phyloP scores from a whole-genome alignment of 2,329 filamentous ascomycete species.

The Colletotrichum cuscutae region DNA sequence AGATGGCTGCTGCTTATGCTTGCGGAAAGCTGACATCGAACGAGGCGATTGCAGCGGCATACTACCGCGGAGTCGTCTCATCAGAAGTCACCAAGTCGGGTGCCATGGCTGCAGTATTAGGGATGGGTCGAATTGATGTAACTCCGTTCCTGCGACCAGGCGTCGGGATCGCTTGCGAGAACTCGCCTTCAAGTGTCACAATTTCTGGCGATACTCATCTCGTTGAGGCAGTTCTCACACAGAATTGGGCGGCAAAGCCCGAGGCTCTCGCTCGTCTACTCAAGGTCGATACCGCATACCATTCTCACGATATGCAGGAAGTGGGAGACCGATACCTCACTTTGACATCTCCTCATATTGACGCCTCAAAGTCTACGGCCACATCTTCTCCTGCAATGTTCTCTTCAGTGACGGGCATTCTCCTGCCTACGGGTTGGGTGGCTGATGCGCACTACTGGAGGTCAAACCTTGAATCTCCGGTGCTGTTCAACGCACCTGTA shows the following conservation, averaged over 20 bases:
- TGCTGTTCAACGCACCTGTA: slow-evolving; percentile 28
- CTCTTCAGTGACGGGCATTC: background rate
- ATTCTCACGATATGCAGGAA: slow-evolving; percentile 38
- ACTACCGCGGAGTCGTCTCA: slow-evolving; percentile 49
- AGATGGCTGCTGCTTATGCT: slow-evolving; percentile 44
- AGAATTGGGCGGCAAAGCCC: slow-evolving; percentile 34
- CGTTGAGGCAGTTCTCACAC: slow-evolving; percentile 32
- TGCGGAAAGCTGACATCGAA: slow-evolving; percentile 40
- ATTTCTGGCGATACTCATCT: slow-evolving; percentile 37
- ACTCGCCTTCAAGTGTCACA: slow-evolving; percentile 40
- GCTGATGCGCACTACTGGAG: slow-evolving; percentile 27
- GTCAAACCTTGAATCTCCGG: slow-evolving; percentile 30
- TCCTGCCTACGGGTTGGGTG: background rate
- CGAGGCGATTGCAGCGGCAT: slow-evolving; percentile 52
- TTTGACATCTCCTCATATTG: background rate
- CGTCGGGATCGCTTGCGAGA: slow-evolving; percentile 39
- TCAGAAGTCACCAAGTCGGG: slow-evolving; percentile 22
- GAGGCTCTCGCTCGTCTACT: slow-evolving; percentile 38
- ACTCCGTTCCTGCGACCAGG: slow-evolving; percentile 8
- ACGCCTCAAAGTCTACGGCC: background rate
- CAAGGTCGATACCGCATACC: slow-evolving; percentile 44
- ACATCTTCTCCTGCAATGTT: background rate
- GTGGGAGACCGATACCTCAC: slow-evolving; percentile 6
- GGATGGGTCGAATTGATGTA: slow-evolving; percentile 35
- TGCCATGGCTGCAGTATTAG: slow-evolving; percentile 50